Evolutionary conservation across 164 flowering plant species (phyloP), one percentile per base, ranked within the genome.

Genomic region (Umbilicus rupestris): DNA sequence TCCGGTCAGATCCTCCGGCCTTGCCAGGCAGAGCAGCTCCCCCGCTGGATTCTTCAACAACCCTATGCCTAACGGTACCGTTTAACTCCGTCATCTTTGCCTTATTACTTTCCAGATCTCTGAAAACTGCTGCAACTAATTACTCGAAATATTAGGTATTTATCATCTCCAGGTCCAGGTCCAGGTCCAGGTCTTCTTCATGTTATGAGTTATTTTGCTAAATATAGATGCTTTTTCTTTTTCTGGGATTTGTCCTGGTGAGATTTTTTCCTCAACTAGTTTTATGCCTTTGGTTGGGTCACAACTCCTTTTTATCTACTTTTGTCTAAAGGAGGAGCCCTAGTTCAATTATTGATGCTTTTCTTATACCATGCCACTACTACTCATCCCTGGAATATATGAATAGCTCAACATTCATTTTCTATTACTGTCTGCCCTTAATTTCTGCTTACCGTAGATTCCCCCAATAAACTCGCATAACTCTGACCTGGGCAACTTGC

Each of bases 1-100:
- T 69, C 66, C 77, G 12, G 62, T 65, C 66, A 68, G 71, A 37
- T 37, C 69, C 70, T 66, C 81, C 4, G 71, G 55, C 66, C 80
- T 85, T 22, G 30, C 66, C 52, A 71, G 86, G 70, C 90, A 83
- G 60, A 79, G 69, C 63, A 83, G 85, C 80, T 83, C 87, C 3
- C 89, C 87, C 41, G 81, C 87, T 67, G 87, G 81, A 20, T 73
- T 80, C 28, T 72, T 71, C 42, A 57, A 75, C 57, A 50, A 50
- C 29, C 28, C 28, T 66, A 45, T 68, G 64, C 84, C 75, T 62
- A 78, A 75, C 78, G 89, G 89, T 83, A 77, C n/a, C n/a, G n/a
- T n/a, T n/a, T n/a, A 33, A 33, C 37, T 33, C 37, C 37, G n/a
- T n/a, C n/a, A 33, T 33, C 37, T 6, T 33, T 33, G 37, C 6